Percentiles rank a stretch among this genome's conserved stretches.
Evolutionary conservation across 768 basidiomycete species (phyloP).

Genomic region (Boletus edulis): DNA sequence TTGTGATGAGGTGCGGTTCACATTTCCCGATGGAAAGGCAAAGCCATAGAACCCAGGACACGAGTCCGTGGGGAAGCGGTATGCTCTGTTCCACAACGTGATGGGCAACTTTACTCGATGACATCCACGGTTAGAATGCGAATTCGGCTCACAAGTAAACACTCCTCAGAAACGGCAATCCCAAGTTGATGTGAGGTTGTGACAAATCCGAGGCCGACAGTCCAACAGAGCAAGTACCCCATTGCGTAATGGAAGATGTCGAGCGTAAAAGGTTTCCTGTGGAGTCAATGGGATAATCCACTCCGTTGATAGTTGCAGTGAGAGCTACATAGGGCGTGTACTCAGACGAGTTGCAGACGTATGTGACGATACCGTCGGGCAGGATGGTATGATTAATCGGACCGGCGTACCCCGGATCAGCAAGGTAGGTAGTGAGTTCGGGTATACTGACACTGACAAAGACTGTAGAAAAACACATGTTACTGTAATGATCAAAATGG

Average conservation of each 20-base stretch:
- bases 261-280: slow-evolving; percentile 15
- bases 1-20: slow-evolving; percentile 19
- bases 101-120: not conserved
- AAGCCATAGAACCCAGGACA: slow-evolving; percentile 29
- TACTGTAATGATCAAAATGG: not conserved
- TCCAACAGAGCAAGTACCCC: slow-evolving; percentile 15
- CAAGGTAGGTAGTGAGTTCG: slow-evolving; percentile 3
- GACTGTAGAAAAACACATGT: slow-evolving; percentile 1
- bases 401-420: slow-evolving; percentile 9
- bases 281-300: slow-evolving; percentile 27
- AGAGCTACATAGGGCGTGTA: slow-evolving; percentile 20
- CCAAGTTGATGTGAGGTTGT: slow-evolving; percentile 2
- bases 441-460: slow-evolving; percentile 5
- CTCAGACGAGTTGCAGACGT: slow-evolving; percentile 19
- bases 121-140: no score
- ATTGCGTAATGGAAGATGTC: not conserved
- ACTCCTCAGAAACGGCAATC: slow-evolving; percentile 17
- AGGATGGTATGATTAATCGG: slow-evolving; percentile 11
- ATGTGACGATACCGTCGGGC: slow-evolving; percentile 4
- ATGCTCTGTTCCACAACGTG: slow-evolving; percentile 16
- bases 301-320: slow-evolving; percentile 22
- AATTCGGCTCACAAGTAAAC: slow-evolving; percentile 12
- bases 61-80: slow-evolving; percentile 26
- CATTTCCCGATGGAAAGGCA: slow-evolving; percentile 24
- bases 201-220: not conserved